Conservation (phyloP, 148 eudicot species). For the Fallopia convolvulus region DNA sequence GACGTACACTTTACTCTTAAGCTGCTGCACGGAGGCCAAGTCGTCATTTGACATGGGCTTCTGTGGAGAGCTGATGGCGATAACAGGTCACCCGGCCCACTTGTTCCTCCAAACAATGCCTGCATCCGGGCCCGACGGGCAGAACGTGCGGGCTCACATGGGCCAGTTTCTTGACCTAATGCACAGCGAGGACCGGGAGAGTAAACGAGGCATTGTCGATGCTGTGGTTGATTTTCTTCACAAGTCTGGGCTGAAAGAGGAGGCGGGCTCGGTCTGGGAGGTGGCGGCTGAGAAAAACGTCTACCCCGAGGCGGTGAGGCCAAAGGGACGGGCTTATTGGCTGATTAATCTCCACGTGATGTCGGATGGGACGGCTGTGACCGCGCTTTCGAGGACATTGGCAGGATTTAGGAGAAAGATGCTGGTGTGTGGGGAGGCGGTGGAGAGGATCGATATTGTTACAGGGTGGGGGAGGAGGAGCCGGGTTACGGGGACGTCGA, state of each 20-base stretch:
- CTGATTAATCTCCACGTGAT: slow-evolving; percentile 94
- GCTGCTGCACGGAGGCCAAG: slow-evolving; percentile 90
- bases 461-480: slow-evolving; percentile 99
- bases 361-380: slow-evolving; percentile 98
- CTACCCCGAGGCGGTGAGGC: slow-evolving; percentile 75
- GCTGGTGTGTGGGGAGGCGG: slow-evolving; percentile 53
- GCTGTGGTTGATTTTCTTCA: slow-evolving; percentile 88
- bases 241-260: slow-evolving; percentile 91
- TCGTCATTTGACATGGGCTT: slow-evolving; percentile 67
- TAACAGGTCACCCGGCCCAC: slow-evolving; percentile 89
- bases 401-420: slow-evolving; percentile 72
- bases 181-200: slow-evolving; percentile 97
- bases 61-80: slow-evolving; percentile 83
- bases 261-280: slow-evolving; percentile 97
- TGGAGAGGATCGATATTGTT: slow-evolving; percentile 75
- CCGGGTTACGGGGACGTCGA: slow-evolving; percentile 72
- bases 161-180: slow-evolving; percentile 63
- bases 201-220: slow-evolving; percentile 87
- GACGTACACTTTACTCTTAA: slow-evolving; percentile 85
- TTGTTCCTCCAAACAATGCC: slow-evolving; percentile 73
- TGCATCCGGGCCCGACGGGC: slow-evolving; percentile 74
- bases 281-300: slow-evolving; percentile 89
- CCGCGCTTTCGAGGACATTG: slow-evolving; percentile 83
- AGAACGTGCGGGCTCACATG: slow-evolving; percentile 75
- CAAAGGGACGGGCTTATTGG: slow-evolving; percentile 78